Evolutionary conservation across 2,329 filamentous ascomycete genomes (phyloP).

Genomic region (Sporothrix luriei): DNA sequence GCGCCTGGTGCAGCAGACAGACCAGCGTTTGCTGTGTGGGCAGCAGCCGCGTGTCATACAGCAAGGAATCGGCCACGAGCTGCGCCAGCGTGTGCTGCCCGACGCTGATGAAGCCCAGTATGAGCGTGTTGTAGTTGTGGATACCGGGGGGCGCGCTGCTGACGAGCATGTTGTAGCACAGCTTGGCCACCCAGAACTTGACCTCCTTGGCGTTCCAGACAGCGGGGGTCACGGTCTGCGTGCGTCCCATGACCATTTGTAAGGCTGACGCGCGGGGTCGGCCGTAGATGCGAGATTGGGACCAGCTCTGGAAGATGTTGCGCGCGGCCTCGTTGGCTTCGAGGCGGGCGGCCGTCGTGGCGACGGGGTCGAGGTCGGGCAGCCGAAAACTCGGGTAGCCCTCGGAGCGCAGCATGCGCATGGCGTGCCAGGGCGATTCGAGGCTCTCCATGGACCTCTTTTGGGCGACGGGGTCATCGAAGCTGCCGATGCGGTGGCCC

Average conservation of each 20-base stretch:
- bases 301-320: constrained; percentile 40
- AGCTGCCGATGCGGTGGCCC: constrained; percentile 38
- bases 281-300: background rate
- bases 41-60: constrained; percentile 48
- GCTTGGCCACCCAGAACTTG: constrained; percentile 42
- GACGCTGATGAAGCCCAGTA: constrained; percentile 63
- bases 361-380: constrained; percentile 35
- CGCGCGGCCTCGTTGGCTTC: constrained; percentile 38
- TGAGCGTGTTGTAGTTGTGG: constrained; percentile 70
- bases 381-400: constrained; percentile 43
- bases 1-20: constrained; percentile 56
- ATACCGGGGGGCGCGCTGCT: constrained; percentile 64
- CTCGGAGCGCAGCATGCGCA: constrained; percentile 43
- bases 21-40: constrained; percentile 55
- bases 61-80: constrained; percentile 56
- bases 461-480: constrained; percentile 35
- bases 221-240: background rate
- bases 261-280: background rate
- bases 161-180: constrained; percentile 68
- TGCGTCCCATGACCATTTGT: background rate
- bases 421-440: constrained; percentile 42
- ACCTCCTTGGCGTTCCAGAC: constrained; percentile 31
- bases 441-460: constrained; percentile 37
- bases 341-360: constrained; percentile 36
- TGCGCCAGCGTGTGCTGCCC: constrained; percentile 55